phyloP scores from a whole-genome alignment of 768 basidiomycete species.

The Hericium erinaceus region DNA sequence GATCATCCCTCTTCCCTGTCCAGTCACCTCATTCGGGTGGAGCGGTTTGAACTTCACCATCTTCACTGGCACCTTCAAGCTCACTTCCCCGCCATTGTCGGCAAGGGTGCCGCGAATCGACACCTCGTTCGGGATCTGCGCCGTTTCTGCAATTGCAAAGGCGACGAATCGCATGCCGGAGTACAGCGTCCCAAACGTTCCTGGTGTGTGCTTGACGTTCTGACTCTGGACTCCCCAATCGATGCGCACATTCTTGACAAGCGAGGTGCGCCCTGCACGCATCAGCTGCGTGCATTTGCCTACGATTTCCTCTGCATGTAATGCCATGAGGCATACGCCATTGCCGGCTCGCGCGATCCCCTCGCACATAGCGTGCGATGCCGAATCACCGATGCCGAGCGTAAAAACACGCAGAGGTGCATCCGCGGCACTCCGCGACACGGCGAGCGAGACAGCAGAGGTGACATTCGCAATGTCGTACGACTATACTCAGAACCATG shows the following conservation, averaged over 20 bases:
- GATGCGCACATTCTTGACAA: slow-evolving; percentile 34
- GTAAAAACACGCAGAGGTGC: slow-evolving; percentile 42
- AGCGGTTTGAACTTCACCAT: slow-evolving; percentile 15
- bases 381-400: slow-evolving; percentile 44
- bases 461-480: slow-evolving; percentile 16
- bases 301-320: slow-evolving; percentile 34
- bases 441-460: slow-evolving; percentile 8
- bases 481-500: not conserved
- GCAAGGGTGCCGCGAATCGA: slow-evolving; percentile 18
- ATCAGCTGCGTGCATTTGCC: slow-evolving; percentile 42
- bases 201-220: slow-evolving; percentile 25
- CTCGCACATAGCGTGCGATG: slow-evolving; percentile 43
- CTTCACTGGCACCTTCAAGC: slow-evolving; percentile 16
- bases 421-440: slow-evolving; percentile 20
- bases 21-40: not conserved
- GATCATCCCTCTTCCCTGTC: slow-evolving; percentile 20
- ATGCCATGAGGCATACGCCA: slow-evolving; percentile 40
- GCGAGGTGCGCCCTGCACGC: slow-evolving; percentile 38
- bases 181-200: slow-evolving; percentile 22
- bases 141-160: slow-evolving; percentile 22
- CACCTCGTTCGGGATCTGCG: slow-evolving; percentile 19
- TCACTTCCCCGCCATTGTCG: slow-evolving; percentile 17
- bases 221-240: slow-evolving; percentile 34
- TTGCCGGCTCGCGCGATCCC: slow-evolving; percentile 45
- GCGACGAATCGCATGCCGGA: slow-evolving; percentile 26